Evolutionary conservation across 2,329 filamentous ascomycete species (phyloP), one percentile per base, ranked within the genome.

Genomic region (Metarhizium album): DNA sequence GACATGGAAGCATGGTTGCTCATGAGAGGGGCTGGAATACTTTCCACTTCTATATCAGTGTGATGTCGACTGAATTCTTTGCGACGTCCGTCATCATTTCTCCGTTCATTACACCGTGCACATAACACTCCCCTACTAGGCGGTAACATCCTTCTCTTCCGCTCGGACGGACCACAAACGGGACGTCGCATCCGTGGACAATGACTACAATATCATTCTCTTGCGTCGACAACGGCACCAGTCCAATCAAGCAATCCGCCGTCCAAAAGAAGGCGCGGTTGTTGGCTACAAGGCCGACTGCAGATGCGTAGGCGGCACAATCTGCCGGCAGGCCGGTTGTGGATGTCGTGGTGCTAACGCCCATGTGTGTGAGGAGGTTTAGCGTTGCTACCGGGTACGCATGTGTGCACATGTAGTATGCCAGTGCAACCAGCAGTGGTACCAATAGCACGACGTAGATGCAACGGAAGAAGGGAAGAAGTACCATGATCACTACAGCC

Each of bases 31-130:
- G 16, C 9, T 13, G 4, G 14, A 35, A 20, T 40, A 18, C 16
- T 40, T 40, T 16, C 13, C 3, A 14, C 20, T n/a, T 18, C 48
- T 54, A 51, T 4, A 52, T 37, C 18, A 49, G 23, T 9, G 18
- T 16, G 4, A 54, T 47, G 16, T 51, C 53, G 4, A 45, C n/a
- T 6, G 48, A 45, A 24, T 45, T 37, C 4, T 45, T 24, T 4
- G 2, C 50, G 16, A 14, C 29, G 13, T 43, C 23, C 13, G 23
- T 16, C 53, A 53, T 48, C 29, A 46, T 27, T 35, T 56, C 53
- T 2, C 54, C 51, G 7, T 55, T 50, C 54, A 56, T 56, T 18
- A 55, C 27, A 5, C 53, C 53, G 29, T 53, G 54, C 27, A 56
- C 49, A 38, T 56, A 55, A 22, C 47, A 42, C 23, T 54, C 54